These are phyloP conservation scores for Nephelium lappaceum DNA, from an alignment of 345 rosid species.

Conservation along the genomic window DNA sequence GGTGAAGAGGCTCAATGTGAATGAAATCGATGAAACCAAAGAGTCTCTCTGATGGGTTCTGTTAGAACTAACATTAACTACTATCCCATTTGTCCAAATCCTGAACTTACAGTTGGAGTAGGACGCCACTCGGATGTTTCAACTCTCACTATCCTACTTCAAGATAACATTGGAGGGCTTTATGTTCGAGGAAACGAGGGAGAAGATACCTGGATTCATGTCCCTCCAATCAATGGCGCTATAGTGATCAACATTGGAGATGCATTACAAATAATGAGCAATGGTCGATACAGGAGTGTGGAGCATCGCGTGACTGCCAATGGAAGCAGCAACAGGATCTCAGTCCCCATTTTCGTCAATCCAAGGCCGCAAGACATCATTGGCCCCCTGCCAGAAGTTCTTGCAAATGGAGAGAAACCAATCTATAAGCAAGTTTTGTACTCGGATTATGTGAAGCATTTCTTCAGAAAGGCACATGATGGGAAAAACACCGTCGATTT, in stretches of 20 bases:
- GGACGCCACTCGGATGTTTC: constrained; percentile 48
- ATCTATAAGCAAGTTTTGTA: constrained; percentile 24
- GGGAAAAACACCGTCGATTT: constrained; percentile 35
- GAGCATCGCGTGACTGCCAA: constrained; percentile 27
- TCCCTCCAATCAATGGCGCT: constrained; percentile 22
- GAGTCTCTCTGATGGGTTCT: constrained; percentile 41
- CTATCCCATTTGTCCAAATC: constrained; percentile 48
- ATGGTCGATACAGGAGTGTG: constrained; percentile 26
- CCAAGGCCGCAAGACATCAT: constrained; percentile 22
- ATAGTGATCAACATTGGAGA: constrained; percentile 31
- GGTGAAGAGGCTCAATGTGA: constrained; percentile 42
- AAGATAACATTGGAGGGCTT: constrained; percentile 47
- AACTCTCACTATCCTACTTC: constrained; percentile 43
- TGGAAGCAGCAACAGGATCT: constrained; percentile 23
- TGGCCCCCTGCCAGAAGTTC: constrained; percentile 21
- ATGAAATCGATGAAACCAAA: constrained; percentile 38
- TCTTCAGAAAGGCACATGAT: constrained; percentile 36
- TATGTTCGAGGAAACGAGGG: constrained; percentile 33
- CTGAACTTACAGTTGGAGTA: constrained; percentile 46
- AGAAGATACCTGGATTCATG: constrained; percentile 25
- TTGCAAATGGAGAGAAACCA: constrained; percentile 26
- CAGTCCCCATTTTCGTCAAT: constrained; percentile 30
- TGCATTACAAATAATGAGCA: constrained; percentile 30
- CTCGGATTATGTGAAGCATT: constrained; percentile 36
- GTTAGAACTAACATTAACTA: constrained; percentile 42